Percentiles rank a stretch among this genome's conserved stretches.
Evolutionary conservation across 108 stramenopile species (phyloP).

Genomic region (Epipyxis sp.): DNA sequence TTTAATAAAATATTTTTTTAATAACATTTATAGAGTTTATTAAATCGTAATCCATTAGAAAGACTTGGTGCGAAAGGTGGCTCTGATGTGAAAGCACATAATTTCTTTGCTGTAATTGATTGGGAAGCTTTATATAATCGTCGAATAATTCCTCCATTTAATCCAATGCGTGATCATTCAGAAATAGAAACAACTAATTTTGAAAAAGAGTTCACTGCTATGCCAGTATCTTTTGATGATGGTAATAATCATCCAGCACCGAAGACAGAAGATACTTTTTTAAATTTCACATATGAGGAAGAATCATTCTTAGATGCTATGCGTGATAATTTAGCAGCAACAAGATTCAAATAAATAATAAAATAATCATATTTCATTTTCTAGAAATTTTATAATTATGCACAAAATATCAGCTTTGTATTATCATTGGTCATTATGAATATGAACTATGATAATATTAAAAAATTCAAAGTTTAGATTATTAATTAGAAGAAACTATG

Average conservation of each 20-base stretch:
- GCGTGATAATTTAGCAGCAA: not conserved
- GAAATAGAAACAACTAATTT: slow-evolving; percentile 53
- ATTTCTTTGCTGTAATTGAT: slow-evolving; percentile 2
- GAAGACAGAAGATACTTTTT: slow-evolving; percentile 5
- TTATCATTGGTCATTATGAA: no score
- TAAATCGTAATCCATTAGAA: slow-evolving; percentile 50
- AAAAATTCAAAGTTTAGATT: no score
- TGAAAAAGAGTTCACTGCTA: slow-evolving; percentile 37
- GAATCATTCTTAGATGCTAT: slow-evolving; percentile 8
- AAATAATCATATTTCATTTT: no score
- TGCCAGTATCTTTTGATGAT: slow-evolving; percentile 21
- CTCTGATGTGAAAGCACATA: not conserved
- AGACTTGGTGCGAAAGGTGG: slow-evolving; percentile 47
- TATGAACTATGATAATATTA: no score
- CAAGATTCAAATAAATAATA: not conserved
- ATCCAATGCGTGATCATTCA: slow-evolving; percentile 19
- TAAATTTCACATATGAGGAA: slow-evolving; percentile 27
- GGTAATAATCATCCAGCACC: not conserved
- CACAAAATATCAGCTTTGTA: no score
- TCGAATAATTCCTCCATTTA: slow-evolving; percentile 49
- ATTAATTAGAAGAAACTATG: no score
- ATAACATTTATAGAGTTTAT: slow-evolving; percentile 28
- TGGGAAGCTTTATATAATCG: slow-evolving; percentile 27
- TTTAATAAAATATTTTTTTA: slow-evolving; percentile 18
- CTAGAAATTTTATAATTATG: no score